These are phyloP conservation scores for Corymbia citriodora DNA, from an alignment of 441 rosid species.

Conservation along the genomic window DNA sequence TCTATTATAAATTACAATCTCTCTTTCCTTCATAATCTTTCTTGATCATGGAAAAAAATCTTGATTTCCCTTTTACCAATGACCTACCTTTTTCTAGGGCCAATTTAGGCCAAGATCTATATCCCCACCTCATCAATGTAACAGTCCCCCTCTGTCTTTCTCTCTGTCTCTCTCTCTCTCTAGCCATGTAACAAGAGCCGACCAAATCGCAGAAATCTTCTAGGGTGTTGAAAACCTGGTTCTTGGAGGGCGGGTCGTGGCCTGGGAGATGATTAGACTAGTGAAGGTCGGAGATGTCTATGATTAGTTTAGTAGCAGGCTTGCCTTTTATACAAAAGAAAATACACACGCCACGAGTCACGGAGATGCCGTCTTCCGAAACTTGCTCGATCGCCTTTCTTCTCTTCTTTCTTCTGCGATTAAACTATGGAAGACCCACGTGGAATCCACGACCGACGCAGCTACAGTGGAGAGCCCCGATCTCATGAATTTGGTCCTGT, in stretches of 20 bases:
- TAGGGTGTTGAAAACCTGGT: background rate
- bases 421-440: background rate
- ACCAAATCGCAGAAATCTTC: background rate
- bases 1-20: background rate
- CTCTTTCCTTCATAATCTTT: background rate
- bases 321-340: background rate
- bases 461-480: background rate
- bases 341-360: background rate
- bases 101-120: background rate
- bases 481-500: background rate
- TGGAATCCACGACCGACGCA: background rate
- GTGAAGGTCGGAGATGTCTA: background rate
- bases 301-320: background rate
- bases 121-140: background rate
- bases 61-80: background rate
- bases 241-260: background rate
- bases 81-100: background rate
- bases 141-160: background rate
- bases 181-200: background rate
- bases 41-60: background rate
- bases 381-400: background rate
- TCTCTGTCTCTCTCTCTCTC: background rate
- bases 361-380: background rate
- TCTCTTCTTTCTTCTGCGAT: background rate
- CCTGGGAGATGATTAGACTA: background rate